A percentile compares a stretch with the other conserved stretches of the same genome.
Conservation (phyloP, 495 filamentous ascomycete species). For the Aspergillus baeticus region DNA sequence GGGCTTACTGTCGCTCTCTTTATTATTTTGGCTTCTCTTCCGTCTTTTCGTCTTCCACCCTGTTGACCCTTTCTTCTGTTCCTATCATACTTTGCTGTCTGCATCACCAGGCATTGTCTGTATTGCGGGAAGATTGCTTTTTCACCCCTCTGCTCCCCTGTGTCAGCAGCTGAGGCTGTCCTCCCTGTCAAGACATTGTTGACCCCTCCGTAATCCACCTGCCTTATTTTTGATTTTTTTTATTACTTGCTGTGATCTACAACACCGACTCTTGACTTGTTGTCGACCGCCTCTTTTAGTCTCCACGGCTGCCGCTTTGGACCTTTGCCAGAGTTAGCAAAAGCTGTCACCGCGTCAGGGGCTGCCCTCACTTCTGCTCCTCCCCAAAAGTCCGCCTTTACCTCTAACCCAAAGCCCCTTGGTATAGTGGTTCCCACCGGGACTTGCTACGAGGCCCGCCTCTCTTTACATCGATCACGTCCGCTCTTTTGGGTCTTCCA, state of each 20-base stretch:
- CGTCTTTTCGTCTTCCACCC: conserved; percentile 2
- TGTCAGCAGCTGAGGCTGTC: conserved; percentile 17
- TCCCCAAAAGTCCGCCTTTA: conserved; percentile 26
- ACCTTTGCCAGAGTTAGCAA: conserved; percentile 13
- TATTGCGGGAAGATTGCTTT: conserved; percentile 1
- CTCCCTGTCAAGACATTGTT: conserved; percentile 11
- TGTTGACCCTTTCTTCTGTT: not conserved
- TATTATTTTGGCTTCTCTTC: conserved; percentile 4
- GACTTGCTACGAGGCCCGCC: conserved; percentile 31
- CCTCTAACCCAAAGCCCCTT: conserved; percentile 25
- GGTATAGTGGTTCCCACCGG: conserved; percentile 31
- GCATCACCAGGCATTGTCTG: not conserved
- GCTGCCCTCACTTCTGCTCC: conserved; percentile 21
- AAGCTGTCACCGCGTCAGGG: conserved; percentile 48
- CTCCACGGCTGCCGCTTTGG: conserved; percentile 35
- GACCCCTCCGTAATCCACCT: conserved; percentile 24
- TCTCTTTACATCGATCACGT: conserved; percentile 40
- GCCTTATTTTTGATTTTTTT: conserved; percentile 18
- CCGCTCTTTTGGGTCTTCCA: conserved; percentile 38
- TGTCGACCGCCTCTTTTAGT: conserved; percentile 32
- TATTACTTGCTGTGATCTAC: conserved; percentile 19
- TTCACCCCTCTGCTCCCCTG: not conserved
- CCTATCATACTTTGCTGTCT: not conserved
- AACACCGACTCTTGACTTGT: conserved; percentile 19
- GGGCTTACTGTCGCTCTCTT: conserved; percentile 8